Evolutionary conservation across 1,284 basidiomycete species (phyloP), one percentile per base, ranked within the genome.

Genomic region (Leccinum solheimii): DNA sequence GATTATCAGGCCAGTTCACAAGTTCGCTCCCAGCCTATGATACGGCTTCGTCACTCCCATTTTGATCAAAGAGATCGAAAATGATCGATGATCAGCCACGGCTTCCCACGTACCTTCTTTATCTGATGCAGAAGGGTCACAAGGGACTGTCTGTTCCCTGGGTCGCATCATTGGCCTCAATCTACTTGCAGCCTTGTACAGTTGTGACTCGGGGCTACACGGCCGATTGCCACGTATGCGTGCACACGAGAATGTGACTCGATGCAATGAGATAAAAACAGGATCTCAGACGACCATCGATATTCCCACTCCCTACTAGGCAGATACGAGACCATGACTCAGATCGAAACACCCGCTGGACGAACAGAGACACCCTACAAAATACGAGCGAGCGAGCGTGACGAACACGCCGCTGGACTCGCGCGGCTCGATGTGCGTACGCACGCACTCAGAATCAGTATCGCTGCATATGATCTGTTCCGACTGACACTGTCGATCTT

Each of bases 371-470:
- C 53, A 11, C 61, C 64, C 3, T 57, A 32, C 54, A 45, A 45
- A 26, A 10, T 19, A 13, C 30, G 30, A 32, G 30, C 16, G 21
- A 13, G 40, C 19, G 53, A 54, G 34, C 49, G 13, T 32, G 57
- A 59, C 2, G 57, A 62, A 3, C 13, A 10, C 27, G 36, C 55
- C 9, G 50, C 2, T 2, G 26, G 26, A 21, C 34, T 52, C n/a
- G 60, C 62, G 3, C 55, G 5, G n/a, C 69, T 70, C 4, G 67
- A 72, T 45, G 72, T 70, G 43, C 55, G 69, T 72, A 27, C 11
- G 13, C 49, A 19, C 3, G 10, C 19, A 19, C 21, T 8, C 32
- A 3, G 6, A 7, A 26, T 38, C 21, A 55, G 14, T 26, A 0
- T 19, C 11, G 16, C 27, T 21, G 36, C 7, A 38, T 38, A 38